Evolutionary conservation across 805 yeast species (phyloP), one percentile per base, ranked within the genome.

Genomic region (Candida chilensis): DNA sequence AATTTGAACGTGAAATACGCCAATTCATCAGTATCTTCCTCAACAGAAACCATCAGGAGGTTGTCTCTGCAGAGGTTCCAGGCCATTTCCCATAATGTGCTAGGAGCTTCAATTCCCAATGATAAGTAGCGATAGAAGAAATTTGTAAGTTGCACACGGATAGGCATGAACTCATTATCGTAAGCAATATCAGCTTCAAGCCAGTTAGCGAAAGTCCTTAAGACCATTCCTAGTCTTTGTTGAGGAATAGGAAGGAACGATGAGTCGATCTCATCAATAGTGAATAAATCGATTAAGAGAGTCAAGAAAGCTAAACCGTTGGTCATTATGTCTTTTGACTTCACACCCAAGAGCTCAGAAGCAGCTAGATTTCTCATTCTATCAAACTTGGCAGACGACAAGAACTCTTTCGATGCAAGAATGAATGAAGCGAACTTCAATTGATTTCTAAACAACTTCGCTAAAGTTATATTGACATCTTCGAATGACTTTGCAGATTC

Each of bases 151-250:
- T 64, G 69, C 14, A 72, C 48, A 45, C 90, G 62, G 17, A 74
- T 48, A 4, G 59, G 48, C 12, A 57, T 42, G 36, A 81, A 84
- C 5, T 55, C 65, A 0, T 56, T 50, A 13, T 77, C 85, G 46
- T 71, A 79, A 1, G 80, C 73, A 30, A 66, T 40, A 14, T 74
- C 85, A 11, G 77, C 64, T 16, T 75, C 81, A 15, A 78, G 40
- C 84, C 88, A 79, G 13, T 52, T 53, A 4, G 50, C 44, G 2
- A 86, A 38, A 4, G 70, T 64, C 25, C 60, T 67, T 13, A 83
- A 37, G 6, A 79, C 52, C 84, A 81, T 72, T 26, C 63, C 67
- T 24, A 79, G 55, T 40, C 92, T 66, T 43, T 77, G 87, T 3
- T 69, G 60, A 5, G 84, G 79, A 16, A 82, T 53, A 2, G 75